Percentiles rank a stretch among this genome's conserved stretches.
Conservation (phyloP, 2,329 filamentous ascomycete genomes). For the Chaetomium sp. region DNA sequence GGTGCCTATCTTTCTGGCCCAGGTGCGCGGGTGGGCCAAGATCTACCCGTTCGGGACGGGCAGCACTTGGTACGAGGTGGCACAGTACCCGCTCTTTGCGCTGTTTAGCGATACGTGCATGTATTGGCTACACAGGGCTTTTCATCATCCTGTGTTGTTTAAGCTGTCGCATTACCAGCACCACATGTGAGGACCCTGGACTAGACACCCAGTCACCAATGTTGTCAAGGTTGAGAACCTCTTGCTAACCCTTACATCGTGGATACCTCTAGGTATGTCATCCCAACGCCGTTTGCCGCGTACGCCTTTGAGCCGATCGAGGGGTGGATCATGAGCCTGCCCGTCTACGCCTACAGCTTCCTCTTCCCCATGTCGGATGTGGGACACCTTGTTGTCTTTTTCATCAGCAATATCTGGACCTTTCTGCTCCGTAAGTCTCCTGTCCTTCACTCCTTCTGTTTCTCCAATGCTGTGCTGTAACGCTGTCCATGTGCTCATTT, state of each 20-base stretch:
- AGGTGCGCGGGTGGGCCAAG: not conserved
- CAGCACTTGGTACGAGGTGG: constrained; percentile 1
- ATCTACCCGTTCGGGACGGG: not conserved
- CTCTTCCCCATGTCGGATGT: not conserved
- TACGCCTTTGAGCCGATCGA: constrained; percentile 1
- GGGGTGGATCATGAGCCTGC: constrained; percentile 1
- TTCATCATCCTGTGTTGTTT: constrained; percentile 1
- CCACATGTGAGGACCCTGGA: not conserved
- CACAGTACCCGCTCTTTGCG: not conserved
- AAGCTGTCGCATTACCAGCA: not conserved
- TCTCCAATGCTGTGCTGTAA: not conserved
- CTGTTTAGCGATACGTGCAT: constrained; percentile 1
- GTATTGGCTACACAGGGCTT: constrained; percentile 1
- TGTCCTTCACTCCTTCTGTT: not conserved
- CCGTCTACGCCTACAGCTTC: constrained; percentile 2
- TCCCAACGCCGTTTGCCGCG: not conserved
- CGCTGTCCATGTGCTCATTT: not conserved
- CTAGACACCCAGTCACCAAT: not conserved
- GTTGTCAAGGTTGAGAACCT: too few species aligned
- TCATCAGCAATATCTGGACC: not conserved
- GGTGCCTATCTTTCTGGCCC: not conserved
- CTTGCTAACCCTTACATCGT: not conserved
- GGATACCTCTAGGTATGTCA: not conserved
- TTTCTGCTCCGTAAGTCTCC: not conserved
- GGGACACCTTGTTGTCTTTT: not conserved